phyloP scores from a whole-genome alignment of 2,329 filamentous ascomycete species.

The Thielaviopsis punctulata region DNA sequence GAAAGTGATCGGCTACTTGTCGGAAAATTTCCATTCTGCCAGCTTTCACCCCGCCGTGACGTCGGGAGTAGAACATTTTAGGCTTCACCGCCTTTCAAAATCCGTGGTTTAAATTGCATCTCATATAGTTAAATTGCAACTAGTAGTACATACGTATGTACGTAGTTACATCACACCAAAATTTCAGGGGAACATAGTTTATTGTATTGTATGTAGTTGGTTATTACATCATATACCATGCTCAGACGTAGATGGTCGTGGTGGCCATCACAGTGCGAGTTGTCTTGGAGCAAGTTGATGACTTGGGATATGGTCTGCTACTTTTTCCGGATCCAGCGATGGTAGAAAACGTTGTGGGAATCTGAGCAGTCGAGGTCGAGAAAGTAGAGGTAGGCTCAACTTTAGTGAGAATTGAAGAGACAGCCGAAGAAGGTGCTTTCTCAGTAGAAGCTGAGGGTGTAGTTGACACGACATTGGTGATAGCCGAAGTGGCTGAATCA shows the following conservation, averaged over 20 bases:
- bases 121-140: no score
- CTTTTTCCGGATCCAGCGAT: not conserved
- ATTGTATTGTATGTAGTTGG: no score
- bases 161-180: no score
- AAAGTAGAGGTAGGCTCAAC: not conserved
- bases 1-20: not conserved
- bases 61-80: constrained; percentile 1
- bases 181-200: no score
- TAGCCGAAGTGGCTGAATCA: constrained; percentile 31
- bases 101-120: no score
- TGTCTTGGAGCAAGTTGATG: not conserved
- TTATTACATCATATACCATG: no score
- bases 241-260: not conserved
- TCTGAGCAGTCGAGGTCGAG: not conserved
- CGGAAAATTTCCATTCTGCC: not conserved
- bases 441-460: no score
- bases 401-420: not conserved
- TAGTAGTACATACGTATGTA: no score
- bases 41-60: constrained; percentile 6
- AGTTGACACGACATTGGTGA: no score
- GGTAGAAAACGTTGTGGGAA: not conserved
- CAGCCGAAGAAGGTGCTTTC: not conserved
- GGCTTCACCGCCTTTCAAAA: constrained; percentile 5
- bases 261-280: not conserved
- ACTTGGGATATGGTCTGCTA: no score